Evolutionary conservation across 345 rosid species (phyloP).

Genomic region (Mangifera indica): DNA sequence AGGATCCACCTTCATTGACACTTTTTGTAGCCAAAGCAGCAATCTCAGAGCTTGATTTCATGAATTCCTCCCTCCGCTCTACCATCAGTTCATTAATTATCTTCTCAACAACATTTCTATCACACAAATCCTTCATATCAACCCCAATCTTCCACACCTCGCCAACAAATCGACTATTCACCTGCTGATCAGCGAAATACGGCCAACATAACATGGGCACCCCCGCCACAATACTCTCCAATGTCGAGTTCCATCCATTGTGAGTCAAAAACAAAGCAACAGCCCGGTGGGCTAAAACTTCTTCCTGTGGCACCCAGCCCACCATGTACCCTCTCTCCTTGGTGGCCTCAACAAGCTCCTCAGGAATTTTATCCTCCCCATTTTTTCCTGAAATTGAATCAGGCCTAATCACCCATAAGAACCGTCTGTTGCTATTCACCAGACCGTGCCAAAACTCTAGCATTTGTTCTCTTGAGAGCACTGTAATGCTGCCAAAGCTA

Average conservation of each 20-base stretch:
- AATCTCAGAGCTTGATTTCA: conserved; percentile 23
- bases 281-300: conserved; percentile 49
- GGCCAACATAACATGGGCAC: conserved; percentile 86
- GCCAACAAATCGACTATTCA: conserved; percentile 55
- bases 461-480: conserved; percentile 29
- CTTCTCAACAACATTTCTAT: conserved; percentile 44
- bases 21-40: conserved; percentile 33
- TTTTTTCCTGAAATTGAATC: conserved; percentile 6
- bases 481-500: conserved; percentile 49
- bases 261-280: conserved; percentile 65
- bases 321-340: conserved; percentile 40
- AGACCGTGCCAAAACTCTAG: conserved; percentile 52
- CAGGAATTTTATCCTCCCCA: conserved; percentile 9
- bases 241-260: conserved; percentile 76
- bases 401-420: conserved; percentile 52
- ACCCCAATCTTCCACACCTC: conserved; percentile 65
- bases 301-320: conserved; percentile 45
- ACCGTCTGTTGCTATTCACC: conserved; percentile 31
- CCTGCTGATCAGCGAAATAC: conserved; percentile 50
- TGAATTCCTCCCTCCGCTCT: conserved; percentile 42
- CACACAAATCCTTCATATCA: conserved; percentile 65
- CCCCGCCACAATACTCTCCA: conserved; percentile 58
- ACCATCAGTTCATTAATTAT: conserved; percentile 61
- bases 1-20: conserved; percentile 36
- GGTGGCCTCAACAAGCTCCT: conserved; percentile 30